Evolutionary conservation across 306 rosid species (phyloP), one percentile per base, ranked within the genome.

Genomic region (Sindora glabra): DNA sequence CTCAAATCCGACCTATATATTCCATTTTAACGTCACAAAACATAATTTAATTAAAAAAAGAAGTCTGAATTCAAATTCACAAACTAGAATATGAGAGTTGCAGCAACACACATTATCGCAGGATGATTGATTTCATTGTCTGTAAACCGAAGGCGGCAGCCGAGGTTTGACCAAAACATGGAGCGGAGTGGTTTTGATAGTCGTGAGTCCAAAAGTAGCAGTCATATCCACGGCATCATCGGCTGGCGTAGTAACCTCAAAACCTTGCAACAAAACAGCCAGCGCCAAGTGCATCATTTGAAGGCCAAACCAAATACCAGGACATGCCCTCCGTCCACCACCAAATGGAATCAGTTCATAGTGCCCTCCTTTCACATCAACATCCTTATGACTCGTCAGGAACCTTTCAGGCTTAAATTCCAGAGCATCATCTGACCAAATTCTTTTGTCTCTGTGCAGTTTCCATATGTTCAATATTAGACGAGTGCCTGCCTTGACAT

Each of bases 371-470:
- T 33, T 71, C 0, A 76, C 71, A 42, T 83, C 81, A n/a, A 74
- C n/a, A 16, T 69, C 50, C 48, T 68, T 74, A 13, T 83, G 76
- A 10, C 44, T 60, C 8, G 45, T 67, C 11, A 83, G 59, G 58
- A 80, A 80, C 37, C 84, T 71, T 59, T 77, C 79, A 0, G 89
- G 89, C 51, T 38, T 76, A 65, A 76, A 83, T 65, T 80, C 69
- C 8, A 56, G 47, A 1, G 79, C 75, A 15, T 80, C 75, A 15
- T 80, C 83, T 0, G 56, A 0, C 86, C 86, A 80, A 4, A 74
- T 41, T 0, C 67, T 10, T 7, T 73, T 77, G 50, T 80, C 89
- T 1, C 73, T 74, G 0, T 80, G 89, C 26, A 83, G 37, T 72
- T 79, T 83, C 81, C 70, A 74, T 0, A 67, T 17, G 65, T 87